These are phyloP conservation scores for Monilinia aucupariae DNA, from an alignment of 2,329 filamentous ascomycete species.

Conservation along the genomic window DNA sequence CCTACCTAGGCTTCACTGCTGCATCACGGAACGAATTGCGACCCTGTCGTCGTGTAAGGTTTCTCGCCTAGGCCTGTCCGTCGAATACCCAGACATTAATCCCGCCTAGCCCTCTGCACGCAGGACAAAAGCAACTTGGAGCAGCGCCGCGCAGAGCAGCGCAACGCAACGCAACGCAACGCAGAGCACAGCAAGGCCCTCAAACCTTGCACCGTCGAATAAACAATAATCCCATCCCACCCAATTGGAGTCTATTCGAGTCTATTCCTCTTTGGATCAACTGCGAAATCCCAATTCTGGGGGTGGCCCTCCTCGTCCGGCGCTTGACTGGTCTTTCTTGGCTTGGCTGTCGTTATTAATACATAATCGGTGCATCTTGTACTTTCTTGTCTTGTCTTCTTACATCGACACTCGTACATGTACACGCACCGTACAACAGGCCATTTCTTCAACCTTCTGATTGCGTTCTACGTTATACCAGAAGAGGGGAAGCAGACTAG, in stretches of 20 bases:
- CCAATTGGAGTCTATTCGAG: background rate
- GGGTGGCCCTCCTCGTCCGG: background rate
- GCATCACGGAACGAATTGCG: constrained; percentile 17
- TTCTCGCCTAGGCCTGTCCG: constrained; percentile 1
- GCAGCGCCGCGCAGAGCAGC: no score
- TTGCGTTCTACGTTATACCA: background rate
- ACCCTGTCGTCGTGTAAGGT: constrained; percentile 2
- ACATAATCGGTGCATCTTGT: background rate
- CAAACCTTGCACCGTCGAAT: background rate
- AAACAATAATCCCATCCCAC: background rate
- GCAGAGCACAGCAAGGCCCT: background rate
- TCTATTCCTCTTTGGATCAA: background rate
- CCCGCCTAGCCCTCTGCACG: background rate
- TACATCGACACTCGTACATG: background rate
- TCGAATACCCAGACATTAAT: background rate
- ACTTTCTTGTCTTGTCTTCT: background rate
- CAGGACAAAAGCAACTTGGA: background rate
- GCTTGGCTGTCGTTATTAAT: background rate
- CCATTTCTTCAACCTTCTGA: background rate
- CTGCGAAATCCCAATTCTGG: constrained; percentile 9
- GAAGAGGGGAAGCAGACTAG: background rate
- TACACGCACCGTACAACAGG: background rate
- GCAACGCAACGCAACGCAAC: no score
- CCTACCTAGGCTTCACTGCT: constrained; percentile 1
- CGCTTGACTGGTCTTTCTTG: background rate